A percentile compares a stretch with the other conserved stretches of the same genome.
Conservation (phyloP, 2,329 filamentous ascomycete genomes). For the Hysterium pulicare region DNA sequence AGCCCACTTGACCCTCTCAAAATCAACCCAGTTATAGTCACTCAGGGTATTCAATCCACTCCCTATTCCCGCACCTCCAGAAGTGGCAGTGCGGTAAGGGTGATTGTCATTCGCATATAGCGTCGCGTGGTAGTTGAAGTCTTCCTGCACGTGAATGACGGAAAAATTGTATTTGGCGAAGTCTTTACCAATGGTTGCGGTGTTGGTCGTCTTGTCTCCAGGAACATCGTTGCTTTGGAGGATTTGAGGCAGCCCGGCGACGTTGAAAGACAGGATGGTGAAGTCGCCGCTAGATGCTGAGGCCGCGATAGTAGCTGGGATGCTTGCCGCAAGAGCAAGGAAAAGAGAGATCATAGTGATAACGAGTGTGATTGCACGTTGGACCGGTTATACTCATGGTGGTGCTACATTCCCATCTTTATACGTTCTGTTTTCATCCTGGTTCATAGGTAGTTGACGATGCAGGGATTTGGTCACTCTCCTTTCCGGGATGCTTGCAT, state of each 20-base stretch:
- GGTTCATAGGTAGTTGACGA: too few relatives aligned
- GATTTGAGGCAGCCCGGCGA: conserved; percentile 57
- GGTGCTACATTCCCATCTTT: too few relatives aligned
- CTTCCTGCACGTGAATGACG: conserved; percentile 65
- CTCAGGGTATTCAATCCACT: conserved; percentile 63
- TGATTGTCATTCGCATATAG: conserved; percentile 61
- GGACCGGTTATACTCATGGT: too few relatives aligned
- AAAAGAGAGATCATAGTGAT: conserved; percentile 4
- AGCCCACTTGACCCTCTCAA: conserved; percentile 58
- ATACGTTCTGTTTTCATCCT: too few relatives aligned
- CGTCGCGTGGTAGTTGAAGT: conserved; percentile 65
- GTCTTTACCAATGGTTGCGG: conserved; percentile 53
- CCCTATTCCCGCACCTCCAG: conserved; percentile 62
- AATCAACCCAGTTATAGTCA: conserved; percentile 56
- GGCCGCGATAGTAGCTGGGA: conserved; percentile 7
- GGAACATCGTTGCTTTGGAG: conserved; percentile 60
- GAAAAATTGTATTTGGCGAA: conserved; percentile 58
- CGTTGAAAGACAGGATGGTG: conserved; percentile 56
- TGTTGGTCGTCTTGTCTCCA: conserved; percentile 60
- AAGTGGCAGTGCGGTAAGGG: conserved; percentile 60
- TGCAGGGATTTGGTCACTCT: too few relatives aligned
- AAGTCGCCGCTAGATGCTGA: conserved; percentile 43
- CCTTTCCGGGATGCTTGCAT: too few relatives aligned
- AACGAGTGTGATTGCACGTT: too few relatives aligned
- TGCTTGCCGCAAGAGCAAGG: not conserved